Conservation (phyloP, 805 yeast species). For the Candida maltosa region DNA sequence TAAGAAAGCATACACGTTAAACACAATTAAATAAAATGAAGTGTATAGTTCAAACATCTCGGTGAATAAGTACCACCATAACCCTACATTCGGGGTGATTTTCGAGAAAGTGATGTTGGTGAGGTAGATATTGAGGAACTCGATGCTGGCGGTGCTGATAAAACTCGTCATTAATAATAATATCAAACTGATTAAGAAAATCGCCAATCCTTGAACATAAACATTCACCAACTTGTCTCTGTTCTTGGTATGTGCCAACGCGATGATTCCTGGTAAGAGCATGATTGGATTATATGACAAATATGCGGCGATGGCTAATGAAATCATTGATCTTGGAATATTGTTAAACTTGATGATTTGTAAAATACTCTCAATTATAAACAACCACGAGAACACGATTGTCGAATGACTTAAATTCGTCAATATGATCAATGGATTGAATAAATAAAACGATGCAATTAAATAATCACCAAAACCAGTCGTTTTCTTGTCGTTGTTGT, state of each 20-base stretch:
- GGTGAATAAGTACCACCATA: conserved; percentile 98
- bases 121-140: conserved; percentile 44
- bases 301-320: conserved; percentile 62
- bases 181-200: conserved; percentile 13
- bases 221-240: conserved; percentile 6
- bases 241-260: conserved; percentile 19
- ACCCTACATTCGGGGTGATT: conserved; percentile 84
- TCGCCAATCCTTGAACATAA: conserved; percentile 16
- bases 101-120: conserved; percentile 59
- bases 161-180: conserved; percentile 26
- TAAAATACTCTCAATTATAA: conserved; percentile 47
- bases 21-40: conserved; percentile 77
- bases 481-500: conserved; percentile 17
- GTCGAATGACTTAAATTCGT: conserved; percentile 71
- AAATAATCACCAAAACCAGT: conserved; percentile 36
- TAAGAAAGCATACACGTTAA: conserved; percentile 68
- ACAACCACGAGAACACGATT: conserved; percentile 54
- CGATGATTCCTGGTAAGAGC: conserved; percentile 56
- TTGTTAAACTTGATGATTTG: conserved; percentile 40
- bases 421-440: conserved; percentile 78
- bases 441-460: conserved; percentile 61
- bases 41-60: conserved; percentile 91
- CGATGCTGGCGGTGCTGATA: conserved; percentile 21
- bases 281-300: conserved; percentile 61
- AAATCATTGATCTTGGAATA: conserved; percentile 42